Evolutionary conservation across 345 rosid species (phyloP).

Genomic region (Adansonia digitata): DNA sequence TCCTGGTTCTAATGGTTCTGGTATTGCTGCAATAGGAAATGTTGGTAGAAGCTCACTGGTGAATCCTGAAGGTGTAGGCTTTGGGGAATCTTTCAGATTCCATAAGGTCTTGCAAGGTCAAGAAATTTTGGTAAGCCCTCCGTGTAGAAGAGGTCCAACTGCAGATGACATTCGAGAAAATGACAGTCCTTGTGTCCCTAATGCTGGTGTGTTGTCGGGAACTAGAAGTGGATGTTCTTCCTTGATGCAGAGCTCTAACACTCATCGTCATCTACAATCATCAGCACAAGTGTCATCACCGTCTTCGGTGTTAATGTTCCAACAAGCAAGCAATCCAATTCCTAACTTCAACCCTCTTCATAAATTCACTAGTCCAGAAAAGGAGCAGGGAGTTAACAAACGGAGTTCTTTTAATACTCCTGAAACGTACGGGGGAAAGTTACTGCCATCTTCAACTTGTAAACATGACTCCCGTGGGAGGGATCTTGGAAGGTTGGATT

Average conservation of each 20-base stretch:
- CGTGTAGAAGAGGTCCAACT: conserved; percentile 30
- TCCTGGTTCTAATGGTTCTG: conserved; percentile 32
- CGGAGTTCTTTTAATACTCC: conserved; percentile 10
- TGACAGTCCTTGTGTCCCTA: conserved; percentile 31
- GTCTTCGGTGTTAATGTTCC: conserved; percentile 66
- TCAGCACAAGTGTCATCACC: conserved; percentile 58
- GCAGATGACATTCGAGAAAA: conserved; percentile 33
- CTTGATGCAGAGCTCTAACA: conserved; percentile 33
- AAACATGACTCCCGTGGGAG: conserved; percentile 9
- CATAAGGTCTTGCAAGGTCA: conserved; percentile 99
- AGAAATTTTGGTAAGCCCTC: conserved; percentile 65
- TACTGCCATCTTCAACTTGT: conserved; percentile 13
- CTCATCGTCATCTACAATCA: conserved; percentile 21
- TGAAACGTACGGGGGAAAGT: conserved; percentile 23
- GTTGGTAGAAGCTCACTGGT: conserved; percentile 20
- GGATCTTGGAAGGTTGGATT: conserved; percentile 13
- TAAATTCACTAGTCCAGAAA: conserved; percentile 20
- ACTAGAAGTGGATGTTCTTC: conserved; percentile 57
- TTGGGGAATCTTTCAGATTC: conserved; percentile 61
- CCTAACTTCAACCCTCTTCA: conserved; percentile 12
- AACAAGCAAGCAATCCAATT: conserved; percentile 34
- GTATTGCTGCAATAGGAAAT: conserved; percentile 24
- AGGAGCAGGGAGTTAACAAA: conserved; percentile 13
- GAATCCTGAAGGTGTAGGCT: conserved; percentile 46
- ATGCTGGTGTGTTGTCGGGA: conserved; percentile 35